phyloP scores from a whole-genome alignment of 1,139 yeast species.

The Yamadazyma kanchanaburiensis region DNA sequence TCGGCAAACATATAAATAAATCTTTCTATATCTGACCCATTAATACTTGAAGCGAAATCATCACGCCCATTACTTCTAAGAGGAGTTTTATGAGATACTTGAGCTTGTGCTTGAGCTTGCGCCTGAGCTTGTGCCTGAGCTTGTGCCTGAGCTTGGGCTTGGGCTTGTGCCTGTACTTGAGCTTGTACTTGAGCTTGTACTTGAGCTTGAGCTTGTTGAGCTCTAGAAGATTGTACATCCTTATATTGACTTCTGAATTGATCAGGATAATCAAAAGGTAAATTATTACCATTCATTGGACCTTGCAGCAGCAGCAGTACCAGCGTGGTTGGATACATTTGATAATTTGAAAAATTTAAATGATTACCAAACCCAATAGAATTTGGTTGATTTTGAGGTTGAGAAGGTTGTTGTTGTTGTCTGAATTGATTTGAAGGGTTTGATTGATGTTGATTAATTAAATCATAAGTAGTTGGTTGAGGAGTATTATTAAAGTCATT shows the following conservation, averaged over 20 bases:
- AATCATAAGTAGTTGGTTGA: constrained; percentile 17
- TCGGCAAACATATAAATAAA: constrained; percentile 50
- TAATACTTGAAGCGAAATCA: constrained; percentile 16
- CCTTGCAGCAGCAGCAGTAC: constrained; percentile 5
- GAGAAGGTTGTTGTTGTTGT: constrained; percentile 3
- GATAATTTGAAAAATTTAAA: constrained; percentile 9
- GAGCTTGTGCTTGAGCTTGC: constrained; percentile 5
- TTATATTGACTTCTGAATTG: constrained; percentile 26
- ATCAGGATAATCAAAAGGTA: constrained; percentile 23
- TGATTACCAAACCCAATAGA: constrained; percentile 7
- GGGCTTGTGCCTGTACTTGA: constrained; percentile 13
- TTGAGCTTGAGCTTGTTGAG: constrained; percentile 11
- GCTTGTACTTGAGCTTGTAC: constrained; percentile 13
- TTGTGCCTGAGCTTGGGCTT: constrained; percentile 15
- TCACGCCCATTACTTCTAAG: too few relatives aligned
- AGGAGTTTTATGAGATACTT: constrained; percentile 9
- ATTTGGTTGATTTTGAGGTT: constrained; percentile 5
- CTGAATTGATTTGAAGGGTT: constrained; percentile 4
- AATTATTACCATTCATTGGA: constrained; percentile 3
- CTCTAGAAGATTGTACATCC: constrained; percentile 19
- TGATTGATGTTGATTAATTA: constrained; percentile 20
- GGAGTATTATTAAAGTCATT: constrained; percentile 9
- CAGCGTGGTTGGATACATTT: constrained; percentile 6
- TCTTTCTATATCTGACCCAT: constrained; percentile 44
- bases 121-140: constrained; percentile 10